Evolutionary conservation across 2,329 filamentous ascomycete genomes (phyloP).

Genomic region (Colletotrichum abscissum): DNA sequence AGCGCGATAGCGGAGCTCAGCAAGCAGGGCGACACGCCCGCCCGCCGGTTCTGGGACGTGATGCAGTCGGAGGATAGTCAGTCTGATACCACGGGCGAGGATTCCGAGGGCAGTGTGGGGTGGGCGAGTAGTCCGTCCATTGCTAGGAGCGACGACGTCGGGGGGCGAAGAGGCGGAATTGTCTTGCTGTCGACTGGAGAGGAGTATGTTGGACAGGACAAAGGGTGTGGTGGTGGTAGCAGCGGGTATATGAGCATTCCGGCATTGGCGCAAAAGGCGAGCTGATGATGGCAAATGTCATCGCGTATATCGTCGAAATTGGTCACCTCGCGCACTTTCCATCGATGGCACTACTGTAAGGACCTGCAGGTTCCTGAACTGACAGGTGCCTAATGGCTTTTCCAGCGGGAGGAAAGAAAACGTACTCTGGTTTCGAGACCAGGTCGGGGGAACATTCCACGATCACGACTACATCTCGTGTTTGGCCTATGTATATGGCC

Average conservation of each 20-base stretch:
- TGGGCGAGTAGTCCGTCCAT: slow-evolving; percentile 10
- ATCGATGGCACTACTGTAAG: not conserved
- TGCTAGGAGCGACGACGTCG: slow-evolving; percentile 5
- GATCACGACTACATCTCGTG: no score
- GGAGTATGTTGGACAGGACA: not conserved
- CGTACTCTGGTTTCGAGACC: no score
- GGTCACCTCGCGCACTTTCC: not conserved
- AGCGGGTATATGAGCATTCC: not conserved
- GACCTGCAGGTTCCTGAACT: no score
- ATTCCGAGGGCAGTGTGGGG: slow-evolving; percentile 9
- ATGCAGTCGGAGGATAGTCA: slow-evolving; percentile 13
- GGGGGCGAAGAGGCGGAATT: not conserved
- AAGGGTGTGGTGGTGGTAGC: not conserved
- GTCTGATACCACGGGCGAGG: slow-evolving; percentile 8
- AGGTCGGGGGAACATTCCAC: no score
- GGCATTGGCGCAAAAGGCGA: not conserved
- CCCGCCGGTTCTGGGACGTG: slow-evolving; percentile 27
- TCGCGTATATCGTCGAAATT: no score
- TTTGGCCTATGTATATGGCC: no score
- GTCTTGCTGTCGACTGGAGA: slow-evolving; percentile 25
- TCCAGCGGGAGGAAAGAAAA: no score
- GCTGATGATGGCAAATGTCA: not conserved
- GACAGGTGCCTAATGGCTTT: no score
- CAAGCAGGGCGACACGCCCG: not conserved
- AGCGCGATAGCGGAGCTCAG: slow-evolving; percentile 21